Evolutionary conservation across 2,329 filamentous ascomycete species (phyloP), one percentile per base, ranked within the genome.

Genomic region (Pyrenochaeta sp.): DNA sequence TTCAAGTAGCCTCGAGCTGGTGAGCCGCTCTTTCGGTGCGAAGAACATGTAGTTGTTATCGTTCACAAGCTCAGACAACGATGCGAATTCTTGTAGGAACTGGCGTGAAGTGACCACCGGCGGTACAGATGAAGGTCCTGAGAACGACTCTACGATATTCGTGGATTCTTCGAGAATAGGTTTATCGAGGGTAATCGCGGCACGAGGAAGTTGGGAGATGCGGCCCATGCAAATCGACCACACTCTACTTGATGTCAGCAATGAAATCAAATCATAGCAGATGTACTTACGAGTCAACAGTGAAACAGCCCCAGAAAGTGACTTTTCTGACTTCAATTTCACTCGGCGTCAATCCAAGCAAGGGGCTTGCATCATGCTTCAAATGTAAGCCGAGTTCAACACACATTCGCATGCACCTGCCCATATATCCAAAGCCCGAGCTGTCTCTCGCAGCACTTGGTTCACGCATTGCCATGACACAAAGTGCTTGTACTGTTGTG

Each of bases 381-480:
- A 82, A 74, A 61, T 90, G 86, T 31, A 90, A 67, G 0, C 86
- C 85, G 76, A 89, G 84, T 63, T 89, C 88, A 24, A 90, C 76
- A 20, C 86, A 86, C 50, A 90, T 79, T 3, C 86, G 81, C 44
- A 90, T 83, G 58, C 86, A 89, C 64, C 89, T 83, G 1, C 87
- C 87, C 2, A 85, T 83, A 51, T 88, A 87, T 44, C 83, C 87
- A 77, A 87, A 89, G 36, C 86, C 88, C 52, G 86, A 83, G 20
- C 85, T 88, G 58, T 90, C 85, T 22, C 87, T 78, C 0, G 87
- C 87, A 51, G 83, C 85, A 60, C 86, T 89, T 3, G 85, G 86
- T 71, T 91, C 87, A 28, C 87, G 76, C 51, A 90, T 84, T 5
- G 85, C 86, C 86, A 92, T 88, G 57, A 91, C 81, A 5, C 86